Percentiles rank a stretch among this genome's conserved stretches.
phyloP scores from a whole-genome alignment of 148 eudicot species.

The Rhododendron simsii region DNA sequence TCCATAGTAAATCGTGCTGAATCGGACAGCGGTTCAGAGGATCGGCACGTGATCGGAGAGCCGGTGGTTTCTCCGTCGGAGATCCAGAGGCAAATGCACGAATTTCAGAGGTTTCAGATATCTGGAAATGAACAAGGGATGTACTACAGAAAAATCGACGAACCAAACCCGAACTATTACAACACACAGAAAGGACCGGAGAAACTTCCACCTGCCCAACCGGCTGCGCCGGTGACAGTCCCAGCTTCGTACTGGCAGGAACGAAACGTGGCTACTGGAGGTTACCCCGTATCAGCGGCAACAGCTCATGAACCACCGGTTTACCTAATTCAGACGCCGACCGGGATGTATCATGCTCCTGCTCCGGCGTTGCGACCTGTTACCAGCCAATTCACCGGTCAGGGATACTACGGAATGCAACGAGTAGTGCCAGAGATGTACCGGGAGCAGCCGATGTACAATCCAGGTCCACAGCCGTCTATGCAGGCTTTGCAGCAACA shows the following conservation, averaged over 20 bases:
- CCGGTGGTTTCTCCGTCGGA: constrained; percentile 21
- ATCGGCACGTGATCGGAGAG: constrained; percentile 16
- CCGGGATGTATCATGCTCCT: constrained; percentile 28
- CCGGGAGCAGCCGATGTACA: constrained; percentile 49
- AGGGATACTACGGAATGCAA: constrained; percentile 44
- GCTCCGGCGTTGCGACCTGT: constrained; percentile 28
- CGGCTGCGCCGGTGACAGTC: neutral
- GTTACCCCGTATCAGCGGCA: neutral
- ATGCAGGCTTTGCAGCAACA: constrained; percentile 14
- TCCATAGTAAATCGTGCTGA: neutral
- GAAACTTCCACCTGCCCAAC: constrained; percentile 6
- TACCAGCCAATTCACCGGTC: constrained; percentile 20
- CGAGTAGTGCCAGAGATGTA: constrained; percentile 31
- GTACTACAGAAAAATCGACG: neutral
- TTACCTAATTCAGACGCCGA: constrained; percentile 41
- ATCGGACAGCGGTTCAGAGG: neutral
- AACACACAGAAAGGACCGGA: constrained; percentile 10
- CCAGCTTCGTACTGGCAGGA: constrained; percentile 12
- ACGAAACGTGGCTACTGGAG: constrained; percentile 4
- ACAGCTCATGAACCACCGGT: constrained; percentile 23
- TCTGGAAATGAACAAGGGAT: constrained; percentile 13
- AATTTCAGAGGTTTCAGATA: constrained; percentile 18
- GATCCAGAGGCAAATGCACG: constrained; percentile 25
- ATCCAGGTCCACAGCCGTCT: constrained; percentile 6
- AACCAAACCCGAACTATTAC: constrained; percentile 9